Evolutionary conservation across 768 basidiomycete genomes (phyloP), one percentile per base, ranked within the genome.

Genomic region (Russula sp.): DNA sequence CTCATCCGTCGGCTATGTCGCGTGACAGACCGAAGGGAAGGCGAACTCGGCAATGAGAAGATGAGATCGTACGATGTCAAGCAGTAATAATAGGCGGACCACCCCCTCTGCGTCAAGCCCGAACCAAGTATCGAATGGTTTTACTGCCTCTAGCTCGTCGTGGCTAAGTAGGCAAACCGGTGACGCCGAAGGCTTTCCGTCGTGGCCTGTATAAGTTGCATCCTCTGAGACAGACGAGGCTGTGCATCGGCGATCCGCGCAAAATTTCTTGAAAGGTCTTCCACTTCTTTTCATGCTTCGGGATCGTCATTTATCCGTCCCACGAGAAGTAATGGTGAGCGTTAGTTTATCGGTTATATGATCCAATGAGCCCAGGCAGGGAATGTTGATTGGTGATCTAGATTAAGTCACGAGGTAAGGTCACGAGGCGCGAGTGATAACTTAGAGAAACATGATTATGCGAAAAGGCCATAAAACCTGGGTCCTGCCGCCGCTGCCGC

Each of bases 291-390:
- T 9, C 14, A n/a, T 2, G 16, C 20, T 8, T 11, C 18, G 4
- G 31, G 14, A 11, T 3, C 3, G 4, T 7, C 31, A 51, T 34
- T 31, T 5, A 31, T 31, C 6, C 32, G 50, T 16, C 13, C 14
- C 14, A 51, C 32, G n/a, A 51, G 50, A 18, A 51, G 50, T 3
- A 51, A 16, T 0, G 50, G 32, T 31, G 27, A 7, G 14, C 13
- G 2, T 76, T 73, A 47, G 83, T 77, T 68, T 13, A 32, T 13
- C 31, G 4, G 2, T 5, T 8, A 8, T 13, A 31, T 1, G 50
- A 32, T n/a, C 16, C 31, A 4, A 51, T 51, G 49, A 22, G 22
- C 22, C 22, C 22, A 22, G 22, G 22, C 22, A 22, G 22, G 22
- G 22, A 22, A 22, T 22, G 22, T 22, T 22, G 22, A 27, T 27